Conservation (phyloP, 2,329 filamentous ascomycete species). For the Ophiostoma quercus region DNA sequence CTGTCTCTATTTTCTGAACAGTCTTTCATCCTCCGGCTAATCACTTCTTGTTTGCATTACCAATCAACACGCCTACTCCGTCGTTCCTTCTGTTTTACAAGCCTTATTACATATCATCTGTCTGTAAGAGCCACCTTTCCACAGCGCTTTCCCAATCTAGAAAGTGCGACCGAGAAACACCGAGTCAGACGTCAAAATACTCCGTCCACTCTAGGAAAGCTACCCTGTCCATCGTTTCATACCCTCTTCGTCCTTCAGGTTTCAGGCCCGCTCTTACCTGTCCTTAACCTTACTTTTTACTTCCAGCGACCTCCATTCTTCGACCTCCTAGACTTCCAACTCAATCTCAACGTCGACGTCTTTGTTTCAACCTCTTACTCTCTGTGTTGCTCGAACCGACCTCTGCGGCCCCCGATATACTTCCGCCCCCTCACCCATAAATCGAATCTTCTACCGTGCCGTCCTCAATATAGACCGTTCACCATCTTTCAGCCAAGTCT, state of each 20-base stretch:
- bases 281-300: conserved; percentile 2
- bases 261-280: conserved; percentile 5
- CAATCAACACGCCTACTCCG: not conserved
- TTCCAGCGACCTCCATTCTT: not conserved
- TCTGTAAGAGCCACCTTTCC: conserved; percentile 13
- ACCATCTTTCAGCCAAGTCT: not conserved
- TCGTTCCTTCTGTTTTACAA: not conserved
- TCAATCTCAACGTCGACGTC: not conserved
- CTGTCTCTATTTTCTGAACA: not conserved
- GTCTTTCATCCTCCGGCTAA: not conserved
- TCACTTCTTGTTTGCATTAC: not conserved
- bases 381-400: not conserved
- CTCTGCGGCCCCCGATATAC: not conserved
- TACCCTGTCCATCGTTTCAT: conserved; percentile 2
- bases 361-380: not conserved
- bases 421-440: not conserved
- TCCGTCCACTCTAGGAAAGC: conserved; percentile 3
- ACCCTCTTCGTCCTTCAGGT: not conserved
- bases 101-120: not conserved
- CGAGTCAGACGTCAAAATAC: conserved; percentile 1
- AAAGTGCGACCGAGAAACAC: conserved; percentile 6
- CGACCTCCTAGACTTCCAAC: not conserved
- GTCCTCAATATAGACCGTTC: not conserved
- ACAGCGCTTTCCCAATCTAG: conserved; percentile 2
- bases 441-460: not conserved